Conservation (phyloP, 257 asterid genomes). For the Rehmannia glutinosa region DNA sequence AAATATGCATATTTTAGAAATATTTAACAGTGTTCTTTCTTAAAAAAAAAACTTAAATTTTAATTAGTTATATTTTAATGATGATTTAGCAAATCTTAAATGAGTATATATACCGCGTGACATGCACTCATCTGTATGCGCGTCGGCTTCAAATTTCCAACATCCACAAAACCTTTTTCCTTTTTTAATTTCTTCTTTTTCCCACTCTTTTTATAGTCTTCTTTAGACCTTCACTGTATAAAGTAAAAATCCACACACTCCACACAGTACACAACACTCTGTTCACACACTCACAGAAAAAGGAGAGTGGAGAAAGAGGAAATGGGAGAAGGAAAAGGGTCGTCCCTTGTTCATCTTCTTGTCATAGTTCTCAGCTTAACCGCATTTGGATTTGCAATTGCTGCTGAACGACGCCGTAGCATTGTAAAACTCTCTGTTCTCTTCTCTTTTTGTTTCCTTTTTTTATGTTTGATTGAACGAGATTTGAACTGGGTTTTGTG, state of each 20-base stretch:
- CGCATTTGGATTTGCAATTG: constrained; percentile 90
- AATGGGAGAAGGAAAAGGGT: constrained; percentile 61
- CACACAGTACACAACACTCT: constrained; percentile 7
- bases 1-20: no score
- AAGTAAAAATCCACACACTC: constrained; percentile 20
- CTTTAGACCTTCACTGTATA: neutral
- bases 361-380: constrained; percentile 67
- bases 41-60: no score
- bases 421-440: constrained; percentile 33
- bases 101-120: no score
- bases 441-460: neutral
- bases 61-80: no score
- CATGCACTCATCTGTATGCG: neutral
- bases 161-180: neutral
- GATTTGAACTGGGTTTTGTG: constrained; percentile 10
- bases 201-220: neutral
- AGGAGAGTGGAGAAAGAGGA: constrained; percentile 2
- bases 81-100: no score
- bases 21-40: no score
- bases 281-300: neutral
- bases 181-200: neutral
- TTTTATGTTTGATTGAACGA: neutral
- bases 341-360: constrained; percentile 79
- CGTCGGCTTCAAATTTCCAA: constrained; percentile 23
- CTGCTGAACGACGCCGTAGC: constrained; percentile 95